A percentile compares a stretch with the other conserved stretches of the same genome.
Conservation (phyloP, 1,284 basidiomycete genomes). For the Phenoliferia sp. region DNA sequence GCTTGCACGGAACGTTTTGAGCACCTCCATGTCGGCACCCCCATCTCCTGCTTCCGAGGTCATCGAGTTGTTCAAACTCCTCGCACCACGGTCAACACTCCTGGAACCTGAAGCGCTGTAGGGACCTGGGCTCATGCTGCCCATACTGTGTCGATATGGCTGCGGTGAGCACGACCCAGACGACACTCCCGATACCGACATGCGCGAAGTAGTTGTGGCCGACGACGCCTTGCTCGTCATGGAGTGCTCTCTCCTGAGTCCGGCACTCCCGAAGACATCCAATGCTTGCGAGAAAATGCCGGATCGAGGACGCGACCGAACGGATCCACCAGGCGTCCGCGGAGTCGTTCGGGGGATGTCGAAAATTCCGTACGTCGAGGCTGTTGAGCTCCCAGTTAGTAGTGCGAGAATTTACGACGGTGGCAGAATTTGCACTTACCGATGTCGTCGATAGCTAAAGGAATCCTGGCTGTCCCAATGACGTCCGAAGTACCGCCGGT, state of each 20-base stretch:
- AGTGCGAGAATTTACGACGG: too few species aligned
- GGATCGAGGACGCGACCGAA: slow-evolving; percentile 16
- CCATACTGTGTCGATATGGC: neutral
- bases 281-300: slow-evolving; percentile 11
- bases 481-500: slow-evolving; percentile 2
- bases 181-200: neutral
- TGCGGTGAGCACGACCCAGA: neutral
- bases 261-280: slow-evolving; percentile 18
- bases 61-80: neutral
- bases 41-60: neutral
- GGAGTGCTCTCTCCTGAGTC: slow-evolving; percentile 21
- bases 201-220: slow-evolving; percentile 11
- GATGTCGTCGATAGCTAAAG: slow-evolving; percentile 16
- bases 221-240: slow-evolving; percentile 22
- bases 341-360: slow-evolving; percentile 16
- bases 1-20: neutral
- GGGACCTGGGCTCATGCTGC: neutral
- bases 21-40: neutral
- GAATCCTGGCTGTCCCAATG: slow-evolving; percentile 22
- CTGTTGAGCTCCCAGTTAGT: too few species aligned
- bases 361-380: slow-evolving; percentile 11
- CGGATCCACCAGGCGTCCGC: slow-evolving; percentile 5
- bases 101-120: neutral
- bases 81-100: slow-evolving; percentile 10
- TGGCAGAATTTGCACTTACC: neutral